These are phyloP conservation scores for Thymus quinquecostatus DNA, from an alignment of 257 asterid species.

Conservation along the genomic window DNA sequence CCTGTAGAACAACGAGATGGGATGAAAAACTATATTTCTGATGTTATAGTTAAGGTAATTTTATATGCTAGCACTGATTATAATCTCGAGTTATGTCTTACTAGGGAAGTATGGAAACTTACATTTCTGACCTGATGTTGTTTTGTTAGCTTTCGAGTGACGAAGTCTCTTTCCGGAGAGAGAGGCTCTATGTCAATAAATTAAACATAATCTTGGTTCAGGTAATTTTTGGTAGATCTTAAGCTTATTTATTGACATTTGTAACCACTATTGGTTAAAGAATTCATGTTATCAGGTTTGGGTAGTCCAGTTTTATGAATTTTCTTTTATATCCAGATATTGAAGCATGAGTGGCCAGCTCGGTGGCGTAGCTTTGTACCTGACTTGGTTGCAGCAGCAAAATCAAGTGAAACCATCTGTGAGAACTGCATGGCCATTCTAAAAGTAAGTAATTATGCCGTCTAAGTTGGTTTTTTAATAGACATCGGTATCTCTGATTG, in stretches of 20 bases:
- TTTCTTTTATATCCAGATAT: conserved; percentile 54
- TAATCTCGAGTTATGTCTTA: conserved; percentile 23
- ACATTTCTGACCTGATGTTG: conserved; percentile 26
- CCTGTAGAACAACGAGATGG: conserved; percentile 97
- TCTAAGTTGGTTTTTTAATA: conserved; percentile 8
- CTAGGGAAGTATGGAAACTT: conserved; percentile 2
- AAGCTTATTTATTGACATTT: conserved; percentile 16
- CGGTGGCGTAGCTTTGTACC: conserved; percentile 95
- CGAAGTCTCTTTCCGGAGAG: conserved; percentile 83
- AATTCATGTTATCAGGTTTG: conserved; percentile 2
- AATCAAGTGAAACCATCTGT: conserved; percentile 92
- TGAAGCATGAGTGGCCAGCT: conserved; percentile 99
- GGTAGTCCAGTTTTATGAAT: conserved; percentile 14
- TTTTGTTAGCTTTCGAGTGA: conserved; percentile 86
- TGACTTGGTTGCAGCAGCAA: conserved; percentile 96
- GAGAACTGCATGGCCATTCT: conserved; percentile 98
- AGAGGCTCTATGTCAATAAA: conserved; percentile 84
- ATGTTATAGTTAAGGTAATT: conserved; percentile 89
- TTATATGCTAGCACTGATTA: neutral
- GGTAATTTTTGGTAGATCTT: conserved; percentile 51
- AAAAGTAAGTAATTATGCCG: conserved; percentile 52
- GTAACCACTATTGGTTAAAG: conserved; percentile 5
- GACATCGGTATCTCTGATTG: conserved; percentile 27
- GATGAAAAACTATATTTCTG: conserved; percentile 98
- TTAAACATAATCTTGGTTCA: conserved; percentile 89